Percentiles rank a stretch among this genome's conserved stretches.
These are phyloP conservation scores for Verticillium albo-atrum DNA, from an alignment of 2,329 filamentous ascomycete species.

Conservation along the genomic window DNA sequence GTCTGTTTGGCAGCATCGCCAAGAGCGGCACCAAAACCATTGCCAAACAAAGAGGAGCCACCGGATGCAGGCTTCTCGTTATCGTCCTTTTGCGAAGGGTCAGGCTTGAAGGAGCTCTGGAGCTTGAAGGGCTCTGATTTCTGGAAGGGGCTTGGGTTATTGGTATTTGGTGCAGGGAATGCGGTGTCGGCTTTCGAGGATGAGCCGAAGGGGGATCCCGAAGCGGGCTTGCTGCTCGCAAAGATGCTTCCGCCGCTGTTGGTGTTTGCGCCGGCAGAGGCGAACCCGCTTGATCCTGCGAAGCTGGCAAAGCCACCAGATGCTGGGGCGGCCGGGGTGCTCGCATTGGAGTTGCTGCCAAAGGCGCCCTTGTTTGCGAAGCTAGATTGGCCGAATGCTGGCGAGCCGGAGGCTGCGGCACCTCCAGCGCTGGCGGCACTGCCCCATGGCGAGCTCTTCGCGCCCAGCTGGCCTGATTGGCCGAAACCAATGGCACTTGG, in stretches of 20 bases:
- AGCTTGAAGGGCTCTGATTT: constrained; percentile 53
- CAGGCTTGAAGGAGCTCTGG: constrained; percentile 62
- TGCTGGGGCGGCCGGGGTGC: constrained; percentile 21
- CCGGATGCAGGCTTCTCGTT: constrained; percentile 42
- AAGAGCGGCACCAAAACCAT: constrained; percentile 55
- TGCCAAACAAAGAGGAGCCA: constrained; percentile 55
- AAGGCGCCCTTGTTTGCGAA: constrained; percentile 41
- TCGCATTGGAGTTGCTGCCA: constrained; percentile 20
- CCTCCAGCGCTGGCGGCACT: constrained; percentile 24
- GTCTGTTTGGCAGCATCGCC: constrained; percentile 38
- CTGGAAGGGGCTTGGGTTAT: constrained; percentile 32
- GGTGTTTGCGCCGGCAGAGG: constrained; percentile 35
- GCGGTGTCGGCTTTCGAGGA: constrained; percentile 25
- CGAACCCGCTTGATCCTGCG: constrained; percentile 51
- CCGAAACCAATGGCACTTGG: constrained; percentile 45
- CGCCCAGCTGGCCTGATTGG: constrained; percentile 42
- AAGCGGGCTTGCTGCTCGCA: constrained; percentile 30
- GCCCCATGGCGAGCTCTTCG: constrained; percentile 51
- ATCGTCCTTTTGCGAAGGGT: constrained; percentile 57
- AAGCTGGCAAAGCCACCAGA: constrained; percentile 51
- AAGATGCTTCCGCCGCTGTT: constrained; percentile 30
- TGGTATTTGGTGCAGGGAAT: constrained; percentile 34
- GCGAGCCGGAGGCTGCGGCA: constrained; percentile 22
- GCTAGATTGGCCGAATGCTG: constrained; percentile 52
- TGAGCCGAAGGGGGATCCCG: constrained; percentile 24